Evolutionary conservation across 768 basidiomycete species (phyloP), one percentile per base, ranked within the genome.

Genomic region (Boletus rex-veris): DNA sequence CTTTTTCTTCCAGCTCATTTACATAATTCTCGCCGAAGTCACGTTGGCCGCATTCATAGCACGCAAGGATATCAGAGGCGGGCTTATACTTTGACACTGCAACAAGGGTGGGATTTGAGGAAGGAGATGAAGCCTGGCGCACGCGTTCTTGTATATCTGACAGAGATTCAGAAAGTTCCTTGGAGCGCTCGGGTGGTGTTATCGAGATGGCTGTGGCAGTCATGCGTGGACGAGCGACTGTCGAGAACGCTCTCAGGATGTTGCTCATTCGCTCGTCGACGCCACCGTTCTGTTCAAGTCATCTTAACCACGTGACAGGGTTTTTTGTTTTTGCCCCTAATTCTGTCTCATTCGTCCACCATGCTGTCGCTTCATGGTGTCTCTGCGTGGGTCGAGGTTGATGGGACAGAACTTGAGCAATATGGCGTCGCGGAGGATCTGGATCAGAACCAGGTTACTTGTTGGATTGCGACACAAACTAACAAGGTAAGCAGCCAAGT

Each of bases 21-120:
- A 93, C 92, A 65, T 98, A 98, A 69, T 99, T 99, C 75, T 99
- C 97, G 7, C 97, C 97, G 65, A 98, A 99, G 69, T 96, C 92
- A 3, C 85, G 75, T 58, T 97, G 90, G 0, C 89, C 92, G 14
- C 78, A 76, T 46, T 88, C 79, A 65, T 90, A 91, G 59, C 92
- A 90, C 10, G 87, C 88, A 26, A 84, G 75, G 55, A 98, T 84
- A 70, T 98, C 96, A 9, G 84, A 82, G 4, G 87, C 81, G 5
- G 96, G 91, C 68, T 98, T 98, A 65, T 86, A 82, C 72, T 98
- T 98, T 11, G 93, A 96, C 6, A 98, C 94, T 4, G 95, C 92
- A 16, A 98, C 86, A 12, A 98, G 72, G 4, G 76, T 76, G n/a
- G 61, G 48, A 12, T 52, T 48, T 36, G 66, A 61, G 43, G 69